A percentile compares a stretch with the other conserved stretches of the same genome.
Conservation (phyloP, 1,284 basidiomycete genomes). For the Trichosporon ovoides region DNA sequence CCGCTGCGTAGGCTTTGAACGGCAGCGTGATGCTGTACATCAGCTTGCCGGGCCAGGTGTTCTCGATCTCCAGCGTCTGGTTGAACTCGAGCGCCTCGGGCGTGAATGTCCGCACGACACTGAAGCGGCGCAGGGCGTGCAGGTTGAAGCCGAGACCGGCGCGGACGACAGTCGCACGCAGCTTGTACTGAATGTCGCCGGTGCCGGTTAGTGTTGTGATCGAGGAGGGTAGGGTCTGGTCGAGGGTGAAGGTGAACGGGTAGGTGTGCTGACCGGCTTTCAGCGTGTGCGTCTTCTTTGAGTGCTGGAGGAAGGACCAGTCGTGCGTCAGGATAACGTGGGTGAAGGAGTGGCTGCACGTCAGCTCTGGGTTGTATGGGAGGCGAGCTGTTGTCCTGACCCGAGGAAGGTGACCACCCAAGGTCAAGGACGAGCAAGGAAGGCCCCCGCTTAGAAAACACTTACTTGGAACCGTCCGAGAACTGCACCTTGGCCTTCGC, state of each 20-base stretch:
- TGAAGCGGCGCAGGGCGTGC: constrained; percentile 59
- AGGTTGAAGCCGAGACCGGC: constrained; percentile 65
- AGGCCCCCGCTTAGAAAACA: too few relatives aligned
- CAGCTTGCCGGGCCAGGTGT: constrained; percentile 91
- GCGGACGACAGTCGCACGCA: constrained; percentile 72
- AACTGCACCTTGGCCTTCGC: constrained; percentile 73
- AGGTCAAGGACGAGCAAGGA: too few relatives aligned
- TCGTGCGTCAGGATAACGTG: constrained; percentile 73
- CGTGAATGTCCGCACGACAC: constrained; percentile 66
- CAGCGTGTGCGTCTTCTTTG: constrained; percentile 73
- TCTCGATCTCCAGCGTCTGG: constrained; percentile 85
- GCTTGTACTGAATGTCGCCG: constrained; percentile 73
- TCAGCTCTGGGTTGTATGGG: too few relatives aligned
- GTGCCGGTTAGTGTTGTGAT: constrained; percentile 57
- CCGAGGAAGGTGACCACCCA: too few relatives aligned
- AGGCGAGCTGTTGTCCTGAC: too few relatives aligned
- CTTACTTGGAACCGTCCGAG: constrained; percentile 61
- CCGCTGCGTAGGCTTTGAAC: constrained; percentile 72
- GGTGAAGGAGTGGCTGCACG: constrained; percentile 49
- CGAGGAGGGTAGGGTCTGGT: constrained; percentile 73
- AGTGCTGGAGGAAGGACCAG: constrained; percentile 59
- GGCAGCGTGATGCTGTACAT: constrained; percentile 70
- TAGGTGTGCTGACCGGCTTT: constrained; percentile 63
- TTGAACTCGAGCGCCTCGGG: constrained; percentile 86
- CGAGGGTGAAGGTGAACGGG: constrained; percentile 71